Evolutionary conservation across 2,329 filamentous ascomycete genomes (phyloP), one percentile per base, ranked within the genome.

Genomic region (Sphaerulina populicola): DNA sequence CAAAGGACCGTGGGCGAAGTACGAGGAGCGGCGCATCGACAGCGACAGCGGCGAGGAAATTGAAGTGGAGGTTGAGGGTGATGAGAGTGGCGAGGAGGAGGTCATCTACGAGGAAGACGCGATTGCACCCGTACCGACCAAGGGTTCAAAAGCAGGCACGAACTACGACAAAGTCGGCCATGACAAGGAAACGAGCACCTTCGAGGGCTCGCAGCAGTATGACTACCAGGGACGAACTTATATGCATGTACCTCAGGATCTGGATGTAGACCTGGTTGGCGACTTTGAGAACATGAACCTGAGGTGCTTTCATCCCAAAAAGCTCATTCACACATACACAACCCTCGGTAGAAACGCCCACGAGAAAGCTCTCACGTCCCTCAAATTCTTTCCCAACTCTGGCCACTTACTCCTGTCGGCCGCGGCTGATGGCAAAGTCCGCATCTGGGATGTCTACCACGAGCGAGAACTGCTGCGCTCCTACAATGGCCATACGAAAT

Each of bases 221-320:
- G 93, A 98, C 68, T 98, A 98, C 72, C 86, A 94, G 68, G 93
- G 93, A 43, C 78, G 93, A 58, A 94, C 91, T 31, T 98, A 95
- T 68, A 96, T 98, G 91, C 93, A 98, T 70, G 78, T 97, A 41
- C 93, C 93, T 3, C 89, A 88, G 68, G 90, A 95, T 67, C 73
- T 95, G 70, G 87, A 88, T 64, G 75, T 95, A 66, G 86, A 94
- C 66, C 75, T 98, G 61, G 69, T 77, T 40, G 87, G 86, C 62
- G 89, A 83, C 64, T 70, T 80, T 65, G 90, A 90, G 66, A 97
- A 95, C 69, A 49, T 67, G 41, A 61, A 57, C 38, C 49, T 67
- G 41, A 66, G 65, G 47, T 67, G 65, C 62, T 98, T 82, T 66
- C 88, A 94, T 51, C 93, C 93, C 35, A 97, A 95, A 77, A 97